Evolutionary conservation across 148 eudicot species (phyloP), one percentile per base, ranked within the genome.

Genomic region (Nepenthes mirabilis): DNA sequence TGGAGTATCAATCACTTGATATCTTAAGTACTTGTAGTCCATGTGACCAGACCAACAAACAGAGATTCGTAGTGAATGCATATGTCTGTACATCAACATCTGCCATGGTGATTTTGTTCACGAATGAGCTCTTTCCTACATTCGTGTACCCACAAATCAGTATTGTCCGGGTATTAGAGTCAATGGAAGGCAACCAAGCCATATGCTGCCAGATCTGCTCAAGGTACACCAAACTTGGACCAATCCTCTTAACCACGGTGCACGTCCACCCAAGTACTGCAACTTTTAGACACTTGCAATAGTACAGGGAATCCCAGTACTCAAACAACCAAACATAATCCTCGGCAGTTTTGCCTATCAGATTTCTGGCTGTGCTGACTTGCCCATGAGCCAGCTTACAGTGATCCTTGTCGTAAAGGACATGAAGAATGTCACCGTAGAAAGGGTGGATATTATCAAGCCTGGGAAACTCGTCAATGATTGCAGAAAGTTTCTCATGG

Each of bases 261-360:
- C 97, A 91, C 97, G 87, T 91, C 40, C 95, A 87, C 36, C 97
- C 97, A 67, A 91, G 94, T 57, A 95, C 97, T 69, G 97, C 95
- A 60, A 91, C 97, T 62, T 91, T 91, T 34, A 91, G 79, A 11
- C 87, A 69, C 76, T 91, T 91, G 79, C 97, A 91, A 33, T 95
- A 67, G 68, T 91, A 91, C 33, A 91, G 84, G 8, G 97, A 84
- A 59, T 91, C 97, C 97, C 91, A 93, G 72, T 91, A 87, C 79
- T 87, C 83, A 70, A 87, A 68, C 64, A 91, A 60, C 68, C 78
- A 87, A 47, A 91, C 88, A 70, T 91, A 91, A 65, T 91, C 97
- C 79, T 91, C 87, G 0, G 90, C 56, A 36, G 87, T 83, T 66
- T 81, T 87, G 1, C 77, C 69, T 62, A 91, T 91, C 51, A 85